Evolutionary conservation across 2,329 filamentous ascomycete species (phyloP), one percentile per base, ranked within the genome.

Genomic region (Calonectria henricotiae): DNA sequence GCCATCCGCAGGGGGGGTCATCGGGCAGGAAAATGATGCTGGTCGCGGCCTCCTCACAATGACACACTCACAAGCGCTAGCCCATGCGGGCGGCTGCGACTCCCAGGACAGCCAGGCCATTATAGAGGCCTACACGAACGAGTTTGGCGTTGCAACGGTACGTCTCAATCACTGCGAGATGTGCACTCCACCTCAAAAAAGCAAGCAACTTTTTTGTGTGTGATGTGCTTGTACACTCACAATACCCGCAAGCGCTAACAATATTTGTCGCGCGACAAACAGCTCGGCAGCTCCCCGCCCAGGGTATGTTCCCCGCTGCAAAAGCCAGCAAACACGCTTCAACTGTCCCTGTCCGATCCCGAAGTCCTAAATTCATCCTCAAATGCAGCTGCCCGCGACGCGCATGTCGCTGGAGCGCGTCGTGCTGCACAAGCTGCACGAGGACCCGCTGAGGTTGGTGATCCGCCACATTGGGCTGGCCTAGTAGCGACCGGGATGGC

Each of bases 81-180:
- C 60, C 54, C 72, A 78, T 58, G 79, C 79, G 80, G 82, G 80
- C 63, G 76, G 69, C 67, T 77, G 79, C 69, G 83, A 84, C 65
- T 82, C 83, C 8, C 84, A 86, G 73, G 84, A 86, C 74, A 86
- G 83, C 78, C 85, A 86, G 76, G 77, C 79, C 30, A 77, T 86
- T 30, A 73, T 84, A 2, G 80, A 83, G 41, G 79, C 79, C 66
- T 80, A 85, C 72, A 81, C 80, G 71, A 78, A 76, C 23, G 78
- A 83, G 68, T 82, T 84, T 68, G 83, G 83, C 66, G 78, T 83
- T 17, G 81, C 78, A 55, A 75, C 78, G 78, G 84, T 85, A 79
- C 76, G 84, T 84, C 74, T 72, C 74, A 73, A 70, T 77, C 74
- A 62, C 43, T 43, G 62, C 32, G 15, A 30, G 27, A 6, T 23